These are phyloP conservation scores for Lactuca sativa DNA, from an alignment of 129 eudicot species.

Conservation along the genomic window DNA sequence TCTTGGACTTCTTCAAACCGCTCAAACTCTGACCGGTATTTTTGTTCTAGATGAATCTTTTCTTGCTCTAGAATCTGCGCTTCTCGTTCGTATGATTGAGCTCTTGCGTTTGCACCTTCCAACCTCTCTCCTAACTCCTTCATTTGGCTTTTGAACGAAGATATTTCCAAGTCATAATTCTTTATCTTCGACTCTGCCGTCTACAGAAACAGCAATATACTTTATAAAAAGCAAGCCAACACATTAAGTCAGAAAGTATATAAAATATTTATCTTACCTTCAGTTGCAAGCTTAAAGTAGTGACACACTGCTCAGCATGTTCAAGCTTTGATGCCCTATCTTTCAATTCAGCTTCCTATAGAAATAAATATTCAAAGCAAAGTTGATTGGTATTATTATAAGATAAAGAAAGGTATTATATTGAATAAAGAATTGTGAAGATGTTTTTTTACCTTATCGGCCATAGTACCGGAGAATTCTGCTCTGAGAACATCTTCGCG, in stretches of 20 bases:
- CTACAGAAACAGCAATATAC: slow-evolving; percentile 31
- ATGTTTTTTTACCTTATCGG: slow-evolving; percentile 59
- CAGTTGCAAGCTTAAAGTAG: slow-evolving; percentile 76
- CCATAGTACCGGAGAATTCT: slow-evolving; percentile 59
- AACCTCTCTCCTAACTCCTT: slow-evolving; percentile 57
- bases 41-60: slow-evolving; percentile 66
- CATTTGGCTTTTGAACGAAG: slow-evolving; percentile 51
- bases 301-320: slow-evolving; percentile 73
- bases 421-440: not conserved
- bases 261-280: slow-evolving; percentile 49
- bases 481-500: slow-evolving; percentile 85
- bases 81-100: slow-evolving; percentile 70
- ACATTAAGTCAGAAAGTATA: not conserved
- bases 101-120: slow-evolving; percentile 54
- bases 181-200: slow-evolving; percentile 78
- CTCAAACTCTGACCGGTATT: slow-evolving; percentile 63
- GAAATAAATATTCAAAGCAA: too few species aligned
- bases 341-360: slow-evolving; percentile 71
- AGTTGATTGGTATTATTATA: not conserved
- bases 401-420: not conserved
- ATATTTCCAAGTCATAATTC: slow-evolving; percentile 56
- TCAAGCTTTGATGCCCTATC: slow-evolving; percentile 75
- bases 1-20: slow-evolving; percentile 83
- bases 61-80: slow-evolving; percentile 70
- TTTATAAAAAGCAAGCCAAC: too few species aligned